Evolutionary conservation across 306 rosid genomes (phyloP).

Genomic region (Dalbergia oliveri): DNA sequence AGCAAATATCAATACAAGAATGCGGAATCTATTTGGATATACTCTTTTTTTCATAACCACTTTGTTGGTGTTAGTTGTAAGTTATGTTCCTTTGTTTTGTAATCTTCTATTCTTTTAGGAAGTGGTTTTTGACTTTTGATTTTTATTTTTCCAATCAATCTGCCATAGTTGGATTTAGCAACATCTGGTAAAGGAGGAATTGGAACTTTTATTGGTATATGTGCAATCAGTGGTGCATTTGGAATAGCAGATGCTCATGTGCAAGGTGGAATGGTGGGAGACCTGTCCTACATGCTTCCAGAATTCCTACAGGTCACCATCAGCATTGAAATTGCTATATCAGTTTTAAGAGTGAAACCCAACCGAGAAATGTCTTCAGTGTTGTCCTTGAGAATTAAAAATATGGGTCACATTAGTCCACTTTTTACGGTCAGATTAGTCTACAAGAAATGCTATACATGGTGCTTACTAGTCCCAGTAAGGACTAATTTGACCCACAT

Average conservation of each 20-base stretch:
- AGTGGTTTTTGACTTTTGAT: not conserved
- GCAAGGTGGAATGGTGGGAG: conserved; percentile 98
- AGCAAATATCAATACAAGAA: conserved; percentile 72
- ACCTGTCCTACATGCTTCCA: conserved; percentile 82
- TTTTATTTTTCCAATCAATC: conserved; percentile 16
- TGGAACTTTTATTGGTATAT: conserved; percentile 79
- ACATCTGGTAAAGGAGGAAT: conserved; percentile 90
- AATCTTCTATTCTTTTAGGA: conserved; percentile 14
- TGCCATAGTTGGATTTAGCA: conserved; percentile 85
- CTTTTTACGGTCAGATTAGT: too few relatives aligned
- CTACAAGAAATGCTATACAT: too few relatives aligned
- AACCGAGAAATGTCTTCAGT: too few relatives aligned
- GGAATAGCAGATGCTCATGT: conserved; percentile 92
- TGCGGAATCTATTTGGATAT: conserved; percentile 73
- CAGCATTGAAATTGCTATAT: not conserved
- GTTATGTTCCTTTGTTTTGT: conserved; percentile 29
- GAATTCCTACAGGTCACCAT: conserved; percentile 76
- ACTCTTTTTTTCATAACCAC: conserved; percentile 66
- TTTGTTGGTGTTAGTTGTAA: conserved; percentile 69
- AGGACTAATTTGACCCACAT: too few relatives aligned
- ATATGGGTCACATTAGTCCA: too few relatives aligned
- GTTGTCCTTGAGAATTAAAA: too few relatives aligned
- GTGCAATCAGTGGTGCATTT: conserved; percentile 71
- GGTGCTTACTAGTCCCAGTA: too few relatives aligned
- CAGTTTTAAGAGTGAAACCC: too few relatives aligned